Evolutionary conservation across 768 basidiomycete species (phyloP).

Genomic region (Stropharia rugosoannulata): DNA sequence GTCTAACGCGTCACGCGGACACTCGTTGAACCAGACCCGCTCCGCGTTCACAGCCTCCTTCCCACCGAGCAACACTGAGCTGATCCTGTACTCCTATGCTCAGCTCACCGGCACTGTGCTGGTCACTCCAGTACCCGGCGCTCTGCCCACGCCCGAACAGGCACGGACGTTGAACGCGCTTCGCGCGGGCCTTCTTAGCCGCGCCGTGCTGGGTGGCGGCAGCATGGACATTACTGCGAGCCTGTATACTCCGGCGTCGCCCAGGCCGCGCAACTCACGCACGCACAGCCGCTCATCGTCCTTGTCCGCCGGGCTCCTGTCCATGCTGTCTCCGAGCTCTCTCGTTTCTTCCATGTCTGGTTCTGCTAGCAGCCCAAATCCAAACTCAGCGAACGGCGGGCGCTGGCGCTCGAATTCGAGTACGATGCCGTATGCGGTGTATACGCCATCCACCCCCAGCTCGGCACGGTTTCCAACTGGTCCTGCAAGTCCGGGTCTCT

Average conservation of each 20-base stretch:
- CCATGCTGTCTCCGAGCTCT: slow-evolving; percentile 43
- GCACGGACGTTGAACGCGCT: slow-evolving; percentile 42
- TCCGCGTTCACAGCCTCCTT: slow-evolving; percentile 45
- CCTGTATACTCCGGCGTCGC: slow-evolving; percentile 22
- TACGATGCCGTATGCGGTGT: slow-evolving; percentile 1
- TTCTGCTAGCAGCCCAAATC: slow-evolving; percentile 14
- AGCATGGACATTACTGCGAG: slow-evolving; percentile 76
- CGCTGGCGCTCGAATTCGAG: slow-evolving; percentile 12
- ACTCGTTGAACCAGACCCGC: slow-evolving; percentile 24
- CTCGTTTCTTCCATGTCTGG: slow-evolving; percentile 14
- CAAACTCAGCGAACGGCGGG: slow-evolving; percentile 2
- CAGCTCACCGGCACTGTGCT: slow-evolving; percentile 71
- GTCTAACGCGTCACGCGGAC: slow-evolving; percentile 22
- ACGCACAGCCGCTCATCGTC: slow-evolving; percentile 53
- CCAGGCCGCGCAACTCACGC: slow-evolving; percentile 24
- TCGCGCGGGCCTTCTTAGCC: slow-evolving; percentile 48
- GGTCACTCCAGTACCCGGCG: slow-evolving; percentile 45
- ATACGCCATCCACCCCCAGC: slow-evolving; percentile 10
- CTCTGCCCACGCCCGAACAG: slow-evolving; percentile 43
- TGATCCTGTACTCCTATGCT: slow-evolving; percentile 84
- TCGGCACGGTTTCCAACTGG: slow-evolving; percentile 15
- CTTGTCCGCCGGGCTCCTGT: slow-evolving; percentile 49
- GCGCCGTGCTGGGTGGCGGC: slow-evolving; percentile 62
- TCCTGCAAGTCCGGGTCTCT: slow-evolving; percentile 11
- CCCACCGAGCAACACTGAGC: slow-evolving; percentile 54